Evolutionary conservation across 306 rosid genomes (phyloP).

Genomic region (Senna siamea): DNA sequence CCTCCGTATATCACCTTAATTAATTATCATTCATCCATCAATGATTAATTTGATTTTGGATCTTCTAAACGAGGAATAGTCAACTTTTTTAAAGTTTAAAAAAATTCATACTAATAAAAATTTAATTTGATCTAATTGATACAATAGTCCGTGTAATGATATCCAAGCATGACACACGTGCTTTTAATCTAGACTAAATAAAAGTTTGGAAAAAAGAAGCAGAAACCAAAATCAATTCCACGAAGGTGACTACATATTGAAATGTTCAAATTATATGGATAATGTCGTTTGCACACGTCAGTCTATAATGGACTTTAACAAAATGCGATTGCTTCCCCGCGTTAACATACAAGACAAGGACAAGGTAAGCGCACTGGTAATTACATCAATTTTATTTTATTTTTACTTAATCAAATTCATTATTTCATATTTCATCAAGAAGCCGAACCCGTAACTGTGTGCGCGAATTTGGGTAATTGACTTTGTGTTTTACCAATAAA

Average conservation of each 20-base stretch:
- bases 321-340: slow-evolving; percentile 39
- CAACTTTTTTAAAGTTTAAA: no score
- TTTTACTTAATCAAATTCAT: neutral
- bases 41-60: no score
- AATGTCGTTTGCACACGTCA: neutral
- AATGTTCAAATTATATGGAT: neutral
- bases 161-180: neutral
- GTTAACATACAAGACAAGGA: slow-evolving; percentile 13
- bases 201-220: no score
- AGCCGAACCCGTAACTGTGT: no score
- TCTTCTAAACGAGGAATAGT: no score
- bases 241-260: neutral
- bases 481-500: neutral
- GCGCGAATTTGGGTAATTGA: neutral
- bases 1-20: no score
- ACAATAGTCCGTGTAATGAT: no score
- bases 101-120: no score
- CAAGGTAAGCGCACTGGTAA: neutral
- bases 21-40: no score
- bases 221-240: neutral
- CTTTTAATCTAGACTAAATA: neutral
- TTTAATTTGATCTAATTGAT: no score
- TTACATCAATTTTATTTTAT: neutral
- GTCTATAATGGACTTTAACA: no score
- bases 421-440: neutral